Base-by-base conservation (phyloP, 1,284 basidiomycete species). In the Inonotus obliquus region DNA sequence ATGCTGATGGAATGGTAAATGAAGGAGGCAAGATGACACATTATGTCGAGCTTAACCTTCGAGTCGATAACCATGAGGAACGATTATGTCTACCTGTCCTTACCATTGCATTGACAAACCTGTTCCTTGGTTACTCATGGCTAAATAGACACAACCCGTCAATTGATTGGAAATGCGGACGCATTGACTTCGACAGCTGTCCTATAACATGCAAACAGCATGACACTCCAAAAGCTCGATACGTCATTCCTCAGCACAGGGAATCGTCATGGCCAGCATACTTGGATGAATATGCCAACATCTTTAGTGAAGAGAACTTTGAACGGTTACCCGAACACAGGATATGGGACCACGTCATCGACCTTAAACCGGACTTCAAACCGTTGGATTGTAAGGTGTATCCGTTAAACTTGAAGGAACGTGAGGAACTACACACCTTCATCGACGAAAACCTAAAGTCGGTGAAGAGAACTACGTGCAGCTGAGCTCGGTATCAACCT, bases 71-170 rank as follows among this genome's bases (percentile, higher is more conserved):
- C 13, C 25, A 59, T 17, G 21, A 17, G 7, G 44, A 48, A 11
- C 11, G 19, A 5, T 2, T 49, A 2, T 2, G 1, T 2, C 32
- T 59, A 1, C 2, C 25, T 0, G 29, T 59, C 1, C 54, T 25
- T 0, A 14, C n/a, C 1, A 5, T 59, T 1, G 19, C 4, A 27
- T 44, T 14, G 11, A 2, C 3, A 11, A 51, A 29, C 25, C 29
- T 59, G 9, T 29, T 59, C 29, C 57, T 59, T 1, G 57, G 57
- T 10, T 37, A 59, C 14, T 9, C 13, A 2, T 59, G 57, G 48
- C 32, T 59, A 14, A 2, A 17, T 4, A n/a, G 13, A 37, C 47
- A 59, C 17, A 59, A 59, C 27, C 47, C 47, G 1, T 2, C 25
- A 11, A 51, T 59, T 14, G 32, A 59, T 25, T 59, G 57, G 57